Percentiles rank a stretch among this genome's conserved stretches.
Evolutionary conservation across 371 early-diverging fungal genomes (phyloP).

Genomic region (Mucor velutinosus): DNA sequence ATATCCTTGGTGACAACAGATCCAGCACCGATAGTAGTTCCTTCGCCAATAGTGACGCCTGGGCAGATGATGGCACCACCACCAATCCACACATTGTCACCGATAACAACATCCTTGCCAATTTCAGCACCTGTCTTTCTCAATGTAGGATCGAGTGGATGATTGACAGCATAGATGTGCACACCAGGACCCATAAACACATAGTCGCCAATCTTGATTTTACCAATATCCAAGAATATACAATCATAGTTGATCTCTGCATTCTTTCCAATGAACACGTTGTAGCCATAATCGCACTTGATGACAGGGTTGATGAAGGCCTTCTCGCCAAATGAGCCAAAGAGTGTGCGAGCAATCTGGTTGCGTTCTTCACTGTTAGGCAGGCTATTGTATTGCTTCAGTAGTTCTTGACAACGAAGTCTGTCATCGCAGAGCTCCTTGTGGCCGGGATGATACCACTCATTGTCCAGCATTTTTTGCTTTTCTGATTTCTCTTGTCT

Average conservation of each 20-base stretch:
- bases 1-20: conserved; percentile 81
- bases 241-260: conserved; percentile 73
- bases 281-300: conserved; percentile 73
- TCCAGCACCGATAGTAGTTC: conserved; percentile 62
- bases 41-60: conserved; percentile 84
- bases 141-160: conserved; percentile 63
- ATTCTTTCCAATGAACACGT: conserved; percentile 68
- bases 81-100: conserved; percentile 75
- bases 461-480: conserved; percentile 68
- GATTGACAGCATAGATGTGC: conserved; percentile 76
- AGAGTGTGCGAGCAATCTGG: conserved; percentile 48
- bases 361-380: conserved; percentile 29
- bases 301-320: conserved; percentile 67
- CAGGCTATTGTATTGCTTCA: conserved; percentile 46
- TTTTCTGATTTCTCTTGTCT: conserved; percentile 41
- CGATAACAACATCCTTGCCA: conserved; percentile 49
- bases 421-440: conserved; percentile 61
- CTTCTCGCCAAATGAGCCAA: conserved; percentile 55
- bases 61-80: conserved; percentile 74
- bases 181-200: conserved; percentile 79
- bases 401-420: conserved; percentile 35
- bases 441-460: conserved; percentile 63
- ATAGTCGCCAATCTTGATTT: conserved; percentile 68
- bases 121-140: conserved; percentile 33
- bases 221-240: conserved; percentile 67